These are phyloP conservation scores for Aureobasidium sp. DNA, from an alignment of 2,329 filamentous ascomycete genomes.

Conservation along the genomic window DNA sequence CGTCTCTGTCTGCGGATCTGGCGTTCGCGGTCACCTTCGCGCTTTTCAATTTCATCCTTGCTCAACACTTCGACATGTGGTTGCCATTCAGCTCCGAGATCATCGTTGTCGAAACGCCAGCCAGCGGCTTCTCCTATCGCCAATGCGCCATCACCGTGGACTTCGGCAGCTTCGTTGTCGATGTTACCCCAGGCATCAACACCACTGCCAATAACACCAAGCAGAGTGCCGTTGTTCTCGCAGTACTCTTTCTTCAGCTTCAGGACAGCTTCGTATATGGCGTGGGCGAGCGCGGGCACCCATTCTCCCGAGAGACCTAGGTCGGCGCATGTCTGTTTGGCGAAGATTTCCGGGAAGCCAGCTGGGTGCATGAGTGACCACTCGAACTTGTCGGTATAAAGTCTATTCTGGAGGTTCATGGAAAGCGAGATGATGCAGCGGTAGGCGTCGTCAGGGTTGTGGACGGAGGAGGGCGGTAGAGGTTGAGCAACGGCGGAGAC, in stretches of 20 bases:
- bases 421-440: slow-evolving; percentile 85
- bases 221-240: slow-evolving; percentile 57
- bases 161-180: slow-evolving; percentile 77
- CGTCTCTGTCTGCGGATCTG: slow-evolving; percentile 78
- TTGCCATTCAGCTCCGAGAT: slow-evolving; percentile 54
- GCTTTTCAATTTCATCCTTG: slow-evolving; percentile 95
- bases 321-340: slow-evolving; percentile 86
- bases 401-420: slow-evolving; percentile 80
- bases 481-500: slow-evolving; percentile 64
- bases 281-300: slow-evolving; percentile 88
- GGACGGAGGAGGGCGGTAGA: slow-evolving; percentile 46
- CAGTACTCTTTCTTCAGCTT: slow-evolving; percentile 94
- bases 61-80: slow-evolving; percentile 54
- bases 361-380: slow-evolving; percentile 92
- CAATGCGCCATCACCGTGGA: slow-evolving; percentile 27
- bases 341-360: slow-evolving; percentile 85
- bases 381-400: slow-evolving; percentile 96
- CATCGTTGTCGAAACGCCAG: slow-evolving; percentile 92
- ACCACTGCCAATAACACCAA: slow-evolving; percentile 64
- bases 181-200: slow-evolving; percentile 65
- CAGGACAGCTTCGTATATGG: slow-evolving; percentile 91
- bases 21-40: slow-evolving; percentile 86
- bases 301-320: slow-evolving; percentile 85
- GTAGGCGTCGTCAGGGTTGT: slow-evolving; percentile 90
- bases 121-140: slow-evolving; percentile 63